Conservation (phyloP, 176 grass and related monocot genomes). For the Areca catechu region DNA sequence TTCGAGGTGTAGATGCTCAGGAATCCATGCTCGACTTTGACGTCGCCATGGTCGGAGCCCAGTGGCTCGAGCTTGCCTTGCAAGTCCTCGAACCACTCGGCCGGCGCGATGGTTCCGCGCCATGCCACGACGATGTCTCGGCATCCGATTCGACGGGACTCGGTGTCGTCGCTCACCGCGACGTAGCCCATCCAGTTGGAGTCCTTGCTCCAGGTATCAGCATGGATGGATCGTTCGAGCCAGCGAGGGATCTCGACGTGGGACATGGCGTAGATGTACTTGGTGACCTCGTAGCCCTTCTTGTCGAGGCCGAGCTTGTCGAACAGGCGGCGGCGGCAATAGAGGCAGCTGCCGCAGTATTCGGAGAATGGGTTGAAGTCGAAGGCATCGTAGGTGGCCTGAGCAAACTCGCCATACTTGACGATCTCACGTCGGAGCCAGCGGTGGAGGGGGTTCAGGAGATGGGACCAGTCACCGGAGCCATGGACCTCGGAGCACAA, state of each 20-base stretch:
- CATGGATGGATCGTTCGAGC: conserved; percentile 13
- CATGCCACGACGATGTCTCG: conserved; percentile 34
- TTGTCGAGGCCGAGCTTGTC: conserved; percentile 17
- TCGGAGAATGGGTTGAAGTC: conserved; percentile 31
- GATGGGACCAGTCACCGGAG: no score
- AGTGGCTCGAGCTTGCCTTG: conserved; percentile 7
- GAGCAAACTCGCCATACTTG: conserved; percentile 40
- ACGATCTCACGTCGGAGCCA: conserved; percentile 29
- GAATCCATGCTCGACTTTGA: conserved; percentile 30
- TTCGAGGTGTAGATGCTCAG: conserved; percentile 36
- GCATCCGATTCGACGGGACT: conserved; percentile 13
- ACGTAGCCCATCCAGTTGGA: conserved; percentile 42
- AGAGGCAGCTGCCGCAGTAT: conserved; percentile 38
- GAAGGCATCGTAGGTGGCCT: conserved; percentile 33
- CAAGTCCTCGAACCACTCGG: conserved; percentile 26
- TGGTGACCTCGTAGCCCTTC: conserved; percentile 18
- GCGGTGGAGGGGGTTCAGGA: neutral
- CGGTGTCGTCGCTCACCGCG: conserved; percentile 14
- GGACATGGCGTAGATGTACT: conserved; percentile 30
- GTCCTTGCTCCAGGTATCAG: conserved; percentile 19
- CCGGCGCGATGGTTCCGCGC: conserved; percentile 17
- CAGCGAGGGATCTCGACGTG: conserved; percentile 16
- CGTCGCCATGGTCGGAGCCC: conserved; percentile 16
- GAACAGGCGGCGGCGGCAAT: conserved; percentile 17
- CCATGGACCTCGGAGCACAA: no score